Evolutionary conservation across 129 eudicot species (phyloP), one percentile per base, ranked within the genome.

Genomic region (Escallonia herrerae): DNA sequence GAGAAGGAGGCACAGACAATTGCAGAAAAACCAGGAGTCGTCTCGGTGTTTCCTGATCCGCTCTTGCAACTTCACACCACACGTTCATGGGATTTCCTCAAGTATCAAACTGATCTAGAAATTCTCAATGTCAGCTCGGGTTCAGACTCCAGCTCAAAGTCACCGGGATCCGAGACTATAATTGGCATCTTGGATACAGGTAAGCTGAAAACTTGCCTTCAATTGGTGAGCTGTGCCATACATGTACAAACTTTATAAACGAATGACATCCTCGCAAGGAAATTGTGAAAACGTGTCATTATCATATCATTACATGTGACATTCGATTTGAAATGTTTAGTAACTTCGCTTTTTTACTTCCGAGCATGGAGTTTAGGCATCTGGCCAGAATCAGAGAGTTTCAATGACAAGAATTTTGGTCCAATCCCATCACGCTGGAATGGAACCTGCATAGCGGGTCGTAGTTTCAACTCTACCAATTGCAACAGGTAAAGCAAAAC

Each of bases 131-230:
- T 14, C 41, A 72, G 65, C 9, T 43, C 68, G 4, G 22, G 53
- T 4, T 60, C 78, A 2, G 42, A 10, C 14, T 76, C 69, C 57
- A 60, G 22, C 3, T 41, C 80, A 10, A 39, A 71, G 51, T 47
- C 85, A 14, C 9, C 45, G 7, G 82, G 74, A 49, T 67, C 76
- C 14, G 96, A 85, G 65, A 64, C 78, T 22, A 77, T 91, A 62
- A 81, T 91, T 58, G 97, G 97, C 60, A 60, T 91, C 72, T 49
- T 91, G 51, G 97, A 91, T 64, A 78, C 96, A 76, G 97, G 97
- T 84, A 52, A 11, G 39, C 5, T 51, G 43, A 15, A 61, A 8
- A 2, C 40, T 3, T 22, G 33, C 33, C 33, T 22, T 22, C 33
- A 22, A 22, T 22, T 22, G 33, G 33, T 22, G 33, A 22, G 33